Percentiles rank a stretch among this genome's conserved stretches.
Evolutionary conservation across 192 early-diverging fungal species (phyloP).

Genomic region (Coemansia sp.): DNA sequence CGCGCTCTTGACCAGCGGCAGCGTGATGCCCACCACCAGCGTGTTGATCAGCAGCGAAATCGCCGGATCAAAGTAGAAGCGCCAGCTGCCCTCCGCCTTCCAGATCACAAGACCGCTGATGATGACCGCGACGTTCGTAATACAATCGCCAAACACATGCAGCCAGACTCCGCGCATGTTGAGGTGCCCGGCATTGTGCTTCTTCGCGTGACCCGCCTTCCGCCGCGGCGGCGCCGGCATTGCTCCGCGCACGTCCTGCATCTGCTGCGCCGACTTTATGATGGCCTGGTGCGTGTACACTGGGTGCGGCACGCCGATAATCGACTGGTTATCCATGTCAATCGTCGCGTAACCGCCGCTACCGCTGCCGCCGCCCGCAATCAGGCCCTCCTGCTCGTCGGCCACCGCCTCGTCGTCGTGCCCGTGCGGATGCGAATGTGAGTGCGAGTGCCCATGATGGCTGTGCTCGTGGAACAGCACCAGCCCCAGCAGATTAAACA

Average conservation of each 20-base stretch:
- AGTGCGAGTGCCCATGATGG: constrained; percentile 57
- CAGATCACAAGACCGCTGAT: constrained; percentile 74
- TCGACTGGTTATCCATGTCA: constrained; percentile 39
- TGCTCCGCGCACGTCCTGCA: constrained; percentile 13
- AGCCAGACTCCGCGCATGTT: constrained; percentile 82
- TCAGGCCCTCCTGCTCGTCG: constrained; percentile 33
- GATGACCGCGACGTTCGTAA: constrained; percentile 88
- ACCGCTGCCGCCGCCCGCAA: constrained; percentile 2
- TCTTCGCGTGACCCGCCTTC: constrained; percentile 5
- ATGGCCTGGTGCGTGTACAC: constrained; percentile 56
- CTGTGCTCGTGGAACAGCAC: constrained; percentile 76
- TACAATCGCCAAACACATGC: constrained; percentile 87
- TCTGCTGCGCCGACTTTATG: constrained; percentile 46
- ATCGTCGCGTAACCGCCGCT: constrained; percentile 12
- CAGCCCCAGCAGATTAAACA: constrained; percentile 76
- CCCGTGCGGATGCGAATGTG: constrained; percentile 41
- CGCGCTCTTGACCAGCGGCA: constrained; percentile 68
- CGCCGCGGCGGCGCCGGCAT: constrained; percentile 15
- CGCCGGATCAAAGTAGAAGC: constrained; percentile 82
- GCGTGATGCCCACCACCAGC: constrained; percentile 45
- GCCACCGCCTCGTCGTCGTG: constrained; percentile 39
- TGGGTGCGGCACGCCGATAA: constrained; percentile 55
- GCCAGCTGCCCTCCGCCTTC: constrained; percentile 64
- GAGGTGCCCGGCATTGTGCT: constrained; percentile 41
- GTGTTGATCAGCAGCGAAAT: constrained; percentile 63